These are phyloP conservation scores for Tuber calosporum DNA, from an alignment of 495 filamentous ascomycete species.

Conservation along the genomic window DNA sequence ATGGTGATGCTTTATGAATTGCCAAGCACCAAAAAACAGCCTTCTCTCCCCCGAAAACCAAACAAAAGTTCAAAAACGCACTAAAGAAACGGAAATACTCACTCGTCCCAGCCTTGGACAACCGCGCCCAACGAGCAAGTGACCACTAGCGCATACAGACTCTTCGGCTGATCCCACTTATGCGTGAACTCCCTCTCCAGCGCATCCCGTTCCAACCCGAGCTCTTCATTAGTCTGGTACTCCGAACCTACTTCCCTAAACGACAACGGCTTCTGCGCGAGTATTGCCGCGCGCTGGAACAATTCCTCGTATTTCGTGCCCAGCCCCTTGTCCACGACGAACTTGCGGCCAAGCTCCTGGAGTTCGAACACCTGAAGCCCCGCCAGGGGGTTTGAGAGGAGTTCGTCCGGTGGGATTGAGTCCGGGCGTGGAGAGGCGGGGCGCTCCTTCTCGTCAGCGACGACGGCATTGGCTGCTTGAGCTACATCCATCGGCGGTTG, in stretches of 20 bases:
- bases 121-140: conserved; percentile 56
- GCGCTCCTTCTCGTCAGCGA: not conserved
- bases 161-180: conserved; percentile 63
- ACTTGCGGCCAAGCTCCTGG: not conserved
- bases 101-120: conserved; percentile 59
- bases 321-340: not conserved
- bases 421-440: not conserved
- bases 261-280: not conserved
- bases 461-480: not conserved
- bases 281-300: not conserved
- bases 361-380: not conserved
- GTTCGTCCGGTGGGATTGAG: not conserved
- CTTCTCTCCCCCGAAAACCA: not conserved
- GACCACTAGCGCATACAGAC: conserved; percentile 59
- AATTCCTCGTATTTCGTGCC: not conserved
- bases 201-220: conserved; percentile 41
- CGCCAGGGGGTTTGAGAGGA: not conserved
- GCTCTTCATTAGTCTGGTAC: not conserved
- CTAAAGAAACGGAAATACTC: not conserved
- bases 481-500: not conserved
- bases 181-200: conserved; percentile 56
- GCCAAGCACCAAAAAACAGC: not conserved
- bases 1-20: too few relatives aligned
- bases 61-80: not conserved
- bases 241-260: not conserved